Evolutionary conservation across 1,139 yeast species (phyloP), one percentile per base, ranked within the genome.

Genomic region (Arxiozyma slooffiae): DNA sequence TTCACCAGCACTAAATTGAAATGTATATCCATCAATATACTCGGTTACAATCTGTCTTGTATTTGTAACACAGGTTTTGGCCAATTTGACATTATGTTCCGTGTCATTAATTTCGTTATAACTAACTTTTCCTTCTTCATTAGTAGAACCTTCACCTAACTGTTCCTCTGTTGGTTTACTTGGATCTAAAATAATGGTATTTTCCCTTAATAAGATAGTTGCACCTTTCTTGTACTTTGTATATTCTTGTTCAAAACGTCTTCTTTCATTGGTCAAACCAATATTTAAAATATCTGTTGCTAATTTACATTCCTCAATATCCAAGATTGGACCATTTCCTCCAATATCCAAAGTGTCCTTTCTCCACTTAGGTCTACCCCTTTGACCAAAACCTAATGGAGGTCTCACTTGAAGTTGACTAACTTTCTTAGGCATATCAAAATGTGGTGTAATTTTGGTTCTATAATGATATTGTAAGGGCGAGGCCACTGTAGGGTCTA

Each of bases 361-460:
- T 61, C 89, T 74, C 88, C 81, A 90, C 58, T 67, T 72, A 34
- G 82, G 92, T 71, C 79, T 82, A 47, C 81, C 97, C 73, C 79
- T 85, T 56, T 85, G 77, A 8, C 95, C 96, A 71, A 90, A 92
- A 0, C 98, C 98, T 51, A 92, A 73, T 20, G 85, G 79, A 21
- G 97, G 96, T 45, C 78, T 70, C 39, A 67, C 66, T 38, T 60
- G 58, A 23, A 61, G 48, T 21, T 51, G 54, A 47, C 48, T 66
- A 52, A 40, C 66, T 66, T 55, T 63, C 57, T 55, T 63, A n/a
- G 95, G 95, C 42, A 88, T 72, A 63, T 88, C 92, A 69, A 90
- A 92, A 71, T 92, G 98, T 4, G 98, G 98, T 0, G 98, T 92
- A 48, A 92, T 75, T 63, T 92, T 92, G 0, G 98, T 92, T 64